These are phyloP conservation scores for Cercospora sp. DNA, from an alignment of 2,329 filamentous ascomycete species.

Conservation along the genomic window DNA sequence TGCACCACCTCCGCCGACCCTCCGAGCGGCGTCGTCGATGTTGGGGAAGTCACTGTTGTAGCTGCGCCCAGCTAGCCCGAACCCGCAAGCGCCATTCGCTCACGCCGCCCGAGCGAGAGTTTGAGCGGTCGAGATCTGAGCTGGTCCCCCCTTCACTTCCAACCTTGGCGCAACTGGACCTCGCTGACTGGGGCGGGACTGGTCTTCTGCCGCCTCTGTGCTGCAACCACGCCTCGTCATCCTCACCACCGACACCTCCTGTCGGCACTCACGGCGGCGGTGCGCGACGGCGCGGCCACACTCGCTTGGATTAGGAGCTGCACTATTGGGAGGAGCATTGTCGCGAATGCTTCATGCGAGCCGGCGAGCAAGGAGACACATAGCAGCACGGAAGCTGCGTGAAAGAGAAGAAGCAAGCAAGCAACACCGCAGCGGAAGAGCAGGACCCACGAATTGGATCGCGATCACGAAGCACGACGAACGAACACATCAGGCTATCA, in stretches of 20 bases:
- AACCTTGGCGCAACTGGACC: slow-evolving; percentile 1
- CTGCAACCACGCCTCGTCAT: slow-evolving; percentile 5
- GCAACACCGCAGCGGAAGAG: slow-evolving; percentile 5
- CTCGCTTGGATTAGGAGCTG: slow-evolving; percentile 6
- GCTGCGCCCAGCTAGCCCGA: neutral
- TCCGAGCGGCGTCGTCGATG: neutral
- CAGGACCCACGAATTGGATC: neutral
- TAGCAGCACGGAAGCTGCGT: slow-evolving; percentile 6
- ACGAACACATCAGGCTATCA: neutral
- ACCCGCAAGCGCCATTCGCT: neutral
- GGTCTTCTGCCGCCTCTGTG: neutral
- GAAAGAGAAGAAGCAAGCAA: slow-evolving; percentile 10
- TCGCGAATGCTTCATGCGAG: neutral
- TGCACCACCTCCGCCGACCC: neutral
- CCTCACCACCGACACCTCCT: slow-evolving; percentile 3
- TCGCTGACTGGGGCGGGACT: slow-evolving; percentile 1
- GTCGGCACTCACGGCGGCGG: neutral
- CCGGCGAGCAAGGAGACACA: neutral
- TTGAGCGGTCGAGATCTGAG: neutral
- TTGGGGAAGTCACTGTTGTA: neutral
- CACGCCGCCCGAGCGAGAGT: neutral
- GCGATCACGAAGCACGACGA: neutral
- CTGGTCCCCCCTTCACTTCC: slow-evolving; percentile 3
- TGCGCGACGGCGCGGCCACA: slow-evolving; percentile 13
- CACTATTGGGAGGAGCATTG: neutral